Evolutionary conservation across 108 stramenopile genomes (phyloP), one percentile per base, ranked within the genome.

Genomic region (Fistulifera solaris): DNA sequence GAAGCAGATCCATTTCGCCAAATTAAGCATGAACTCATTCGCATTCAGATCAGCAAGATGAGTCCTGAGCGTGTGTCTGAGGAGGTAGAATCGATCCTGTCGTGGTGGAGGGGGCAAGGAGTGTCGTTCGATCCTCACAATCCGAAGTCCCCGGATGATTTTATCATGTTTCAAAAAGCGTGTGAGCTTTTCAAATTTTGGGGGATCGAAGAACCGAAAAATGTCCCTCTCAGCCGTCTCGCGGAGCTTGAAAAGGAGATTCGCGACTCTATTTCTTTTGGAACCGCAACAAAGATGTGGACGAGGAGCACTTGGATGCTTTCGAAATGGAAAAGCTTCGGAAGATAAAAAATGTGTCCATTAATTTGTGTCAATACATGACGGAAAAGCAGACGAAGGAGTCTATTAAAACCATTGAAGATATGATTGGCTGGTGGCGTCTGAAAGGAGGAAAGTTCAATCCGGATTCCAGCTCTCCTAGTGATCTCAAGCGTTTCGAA

Each of bases 361-460:
- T 59, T 11, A 23, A 48, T 38, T 15, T 59, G 8, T 16, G n/a
- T 15, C 27, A 38, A 14, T 16, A 16, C 19, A 31, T 48, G 35
- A 45, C 47, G 18, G 25, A n/a, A 6, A 16, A 31, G 17, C 47
- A 59, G 23, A 38, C 73, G 25, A 65, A 68, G 44, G 54, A 61
- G 24, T 27, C 35, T 22, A 17, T 26, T 15, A 40, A 62, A 35
- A 54, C 64, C 19, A 57, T 74, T 17, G 52, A 68, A 23, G 50
- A 49, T 13, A 52, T 74, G 59, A 31, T 68, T 23, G 63, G 57
- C 24, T 74, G 73, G 73, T 62, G 73, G 28, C 62, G 67, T 27
- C 39, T 27, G 15, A 68, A 68, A 19, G 73, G 58, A 26, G 27
- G 17, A 27, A 59, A 48, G 26, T 59, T 31, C 44, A 26, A 45